Evolutionary conservation across 257 asterid genomes (phyloP).

Genomic region (Nyctanthes arbortristis): DNA sequence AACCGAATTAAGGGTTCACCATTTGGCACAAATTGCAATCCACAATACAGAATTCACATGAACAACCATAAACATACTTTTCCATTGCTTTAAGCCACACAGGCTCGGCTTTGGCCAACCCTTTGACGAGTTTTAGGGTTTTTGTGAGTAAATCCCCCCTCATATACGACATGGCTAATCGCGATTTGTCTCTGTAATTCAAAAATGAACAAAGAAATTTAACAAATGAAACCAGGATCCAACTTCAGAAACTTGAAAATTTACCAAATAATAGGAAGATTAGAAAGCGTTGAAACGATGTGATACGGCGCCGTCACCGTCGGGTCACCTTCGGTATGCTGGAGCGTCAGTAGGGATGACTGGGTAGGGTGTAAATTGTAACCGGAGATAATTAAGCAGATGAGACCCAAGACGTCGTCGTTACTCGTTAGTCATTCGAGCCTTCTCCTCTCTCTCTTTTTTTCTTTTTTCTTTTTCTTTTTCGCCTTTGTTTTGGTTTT

Average conservation of each 20-base stretch:
- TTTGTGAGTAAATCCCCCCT: constrained; percentile 73
- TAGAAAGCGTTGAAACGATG: too few species aligned
- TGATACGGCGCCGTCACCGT: too few species aligned
- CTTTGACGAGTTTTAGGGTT: constrained; percentile 86
- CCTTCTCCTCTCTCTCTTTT: too few species aligned
- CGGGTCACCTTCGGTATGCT: too few species aligned
- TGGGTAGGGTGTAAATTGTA: too few species aligned
- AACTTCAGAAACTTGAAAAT: too few species aligned
- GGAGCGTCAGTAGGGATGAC: too few species aligned
- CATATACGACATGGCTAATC: constrained; percentile 70
- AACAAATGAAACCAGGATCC: not conserved
- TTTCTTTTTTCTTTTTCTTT: too few species aligned
- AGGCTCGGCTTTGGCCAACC: constrained; percentile 83
- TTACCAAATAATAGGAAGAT: not conserved
- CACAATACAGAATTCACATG: not conserved
- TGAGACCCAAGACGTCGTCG: too few species aligned
- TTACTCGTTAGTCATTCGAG: too few species aligned
- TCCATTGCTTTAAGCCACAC: constrained; percentile 97
- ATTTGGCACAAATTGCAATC: not conserved
- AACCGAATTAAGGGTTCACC: constrained; percentile 1
- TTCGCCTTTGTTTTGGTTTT: too few species aligned
- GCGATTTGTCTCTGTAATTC: constrained; percentile 15
- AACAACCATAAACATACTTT: constrained; percentile 39
- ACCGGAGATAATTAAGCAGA: too few species aligned
- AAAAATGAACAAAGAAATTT: not conserved